phyloP scores from a whole-genome alignment of 805 yeast species.

The Teunomyces kruisii region DNA sequence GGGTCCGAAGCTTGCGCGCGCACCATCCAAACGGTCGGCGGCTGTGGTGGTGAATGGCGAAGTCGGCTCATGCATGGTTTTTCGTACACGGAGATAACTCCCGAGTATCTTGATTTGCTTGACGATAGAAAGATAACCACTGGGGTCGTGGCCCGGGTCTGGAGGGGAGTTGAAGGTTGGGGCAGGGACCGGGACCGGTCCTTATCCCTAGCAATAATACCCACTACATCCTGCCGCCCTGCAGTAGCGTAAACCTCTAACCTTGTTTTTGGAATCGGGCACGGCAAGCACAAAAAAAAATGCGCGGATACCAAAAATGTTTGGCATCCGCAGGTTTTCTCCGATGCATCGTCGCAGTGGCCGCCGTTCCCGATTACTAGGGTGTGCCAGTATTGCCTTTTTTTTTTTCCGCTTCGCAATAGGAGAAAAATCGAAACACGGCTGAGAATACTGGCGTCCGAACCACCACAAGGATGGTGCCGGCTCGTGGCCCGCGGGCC shows the following conservation, averaged over 20 bases:
- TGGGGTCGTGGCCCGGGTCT: too few relatives aligned
- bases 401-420: neutral
- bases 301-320: neutral
- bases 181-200: too few relatives aligned
- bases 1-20: neutral
- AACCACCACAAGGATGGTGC: too few relatives aligned
- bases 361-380: constrained; percentile 4
- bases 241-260: neutral
- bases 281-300: neutral
- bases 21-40: neutral
- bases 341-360: neutral
- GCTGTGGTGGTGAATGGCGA: neutral
- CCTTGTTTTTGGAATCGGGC: neutral
- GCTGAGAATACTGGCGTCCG: neutral
- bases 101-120: too few relatives aligned
- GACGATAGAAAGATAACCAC: too few relatives aligned
- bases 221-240: too few relatives aligned
- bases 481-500: neutral
- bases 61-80: too few relatives aligned
- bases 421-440: neutral
- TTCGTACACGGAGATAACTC: too few relatives aligned
- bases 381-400: neutral
- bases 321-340: neutral
- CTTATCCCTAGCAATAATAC: too few relatives aligned
- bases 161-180: too few relatives aligned